These are phyloP conservation scores for Wallemia hederae DNA, from an alignment of 1,284 basidiomycete species.

Conservation along the genomic window DNA sequence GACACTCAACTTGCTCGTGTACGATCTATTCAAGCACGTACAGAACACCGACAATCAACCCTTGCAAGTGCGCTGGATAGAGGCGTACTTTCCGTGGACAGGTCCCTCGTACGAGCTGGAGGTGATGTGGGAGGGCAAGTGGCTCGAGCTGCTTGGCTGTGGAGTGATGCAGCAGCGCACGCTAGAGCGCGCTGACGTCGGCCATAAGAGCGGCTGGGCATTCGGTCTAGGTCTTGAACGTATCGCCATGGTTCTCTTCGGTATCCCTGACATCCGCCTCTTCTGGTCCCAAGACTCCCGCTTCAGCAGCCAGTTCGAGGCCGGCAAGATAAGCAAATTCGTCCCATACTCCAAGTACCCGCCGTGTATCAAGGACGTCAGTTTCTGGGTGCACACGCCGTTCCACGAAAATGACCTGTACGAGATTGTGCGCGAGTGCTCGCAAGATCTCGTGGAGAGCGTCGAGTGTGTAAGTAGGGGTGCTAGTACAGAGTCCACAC, in stretches of 20 bases:
- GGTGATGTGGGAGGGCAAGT: conserved; percentile 81
- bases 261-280: conserved; percentile 91
- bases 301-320: conserved; percentile 60
- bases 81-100: conserved; percentile 94
- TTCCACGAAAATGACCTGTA: conserved; percentile 93
- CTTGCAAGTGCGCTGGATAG: conserved; percentile 77
- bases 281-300: conserved; percentile 84
- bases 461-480: conserved; percentile 37
- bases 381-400: conserved; percentile 47
- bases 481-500: neutral
- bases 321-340: conserved; percentile 47
- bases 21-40: conserved; percentile 42
- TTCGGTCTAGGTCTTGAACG: conserved; percentile 92
- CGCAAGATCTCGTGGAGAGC: conserved; percentile 71
- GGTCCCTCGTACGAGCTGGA: conserved; percentile 93
- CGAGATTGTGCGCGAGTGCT: conserved; percentile 71
- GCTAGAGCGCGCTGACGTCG: conserved; percentile 33
- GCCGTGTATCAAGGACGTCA: conserved; percentile 61
- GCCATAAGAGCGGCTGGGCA: conserved; percentile 78
- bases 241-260: conserved; percentile 92
- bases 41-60: conserved; percentile 25
- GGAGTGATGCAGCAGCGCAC: conserved; percentile 78
- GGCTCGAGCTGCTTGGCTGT: conserved; percentile 86
- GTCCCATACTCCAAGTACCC: conserved; percentile 71
- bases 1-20: conserved; percentile 61